Evolutionary conservation across 164 flowering plant species (phyloP), one percentile per base, ranked within the genome.

Genomic region (Vitis riparia): DNA sequence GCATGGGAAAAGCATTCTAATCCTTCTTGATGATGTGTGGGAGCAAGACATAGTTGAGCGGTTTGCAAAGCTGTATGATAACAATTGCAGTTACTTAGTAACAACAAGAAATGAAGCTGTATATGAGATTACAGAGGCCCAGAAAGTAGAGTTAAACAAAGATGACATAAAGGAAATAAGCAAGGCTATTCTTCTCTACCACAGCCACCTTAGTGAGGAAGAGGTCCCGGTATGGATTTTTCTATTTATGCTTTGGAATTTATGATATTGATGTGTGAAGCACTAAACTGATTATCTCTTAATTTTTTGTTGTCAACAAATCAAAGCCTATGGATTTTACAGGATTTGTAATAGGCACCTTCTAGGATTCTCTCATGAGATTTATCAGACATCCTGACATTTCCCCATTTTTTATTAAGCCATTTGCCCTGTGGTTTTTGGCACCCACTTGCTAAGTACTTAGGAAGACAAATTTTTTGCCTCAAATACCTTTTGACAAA

Each of bases 21-120:
- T 84, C 65, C 73, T 84, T 62, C 83, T 81, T 23, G 87, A 84
- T 84, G 87, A 84, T 76, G 87, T 81, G 57, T 84, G 87, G 87
- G 87, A 84, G 73, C 87, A 84, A 73, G 87, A 84, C 62, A 81
- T 84, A 63, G 82, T 84, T 51, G 82, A 81, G 66, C 65, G 81
- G 61, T 84, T 84, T 60, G 82, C 83, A 19, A 81, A 78, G 68
- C 67, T 84, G 51, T 84, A 78, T 63, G 85, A 76, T 70, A 84
- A 84, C 66, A 64, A 76, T 66, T 84, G 85, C 68, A 78, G 76
- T 69, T 81, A 74, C 62, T 66, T 81, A 65, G 85, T 84, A n/a
- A 84, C 87, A 27, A 78, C 83, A 16, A 79, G 85, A 76, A 81
- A 84, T 80, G 87, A 84, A 75, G 79, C 87, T 63, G 81, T 83